Percentiles rank a stretch among this genome's conserved stretches.
phyloP scores from a whole-genome alignment of 345 rosid species.

The Boechera stricta region DNA sequence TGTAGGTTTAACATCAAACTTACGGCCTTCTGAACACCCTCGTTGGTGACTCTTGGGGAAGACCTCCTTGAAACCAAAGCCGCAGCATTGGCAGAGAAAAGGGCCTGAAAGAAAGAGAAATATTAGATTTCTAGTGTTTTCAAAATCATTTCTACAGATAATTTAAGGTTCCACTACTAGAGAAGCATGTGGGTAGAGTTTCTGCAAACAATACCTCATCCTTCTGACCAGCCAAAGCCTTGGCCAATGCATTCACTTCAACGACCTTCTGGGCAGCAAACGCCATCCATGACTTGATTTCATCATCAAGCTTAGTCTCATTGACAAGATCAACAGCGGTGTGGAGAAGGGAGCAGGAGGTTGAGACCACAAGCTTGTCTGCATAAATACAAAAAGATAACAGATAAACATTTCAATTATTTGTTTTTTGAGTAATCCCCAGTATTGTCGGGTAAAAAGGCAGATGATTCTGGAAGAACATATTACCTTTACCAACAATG shows the following conservation, averaged over 20 bases:
- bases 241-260: constrained; percentile 93
- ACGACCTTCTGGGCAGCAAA: constrained; percentile 98
- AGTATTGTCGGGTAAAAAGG: not conserved
- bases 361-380: constrained; percentile 96
- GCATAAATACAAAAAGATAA: constrained; percentile 35
- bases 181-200: not conserved
- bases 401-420: constrained; percentile 12
- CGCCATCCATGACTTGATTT: constrained; percentile 96
- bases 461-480: not conserved
- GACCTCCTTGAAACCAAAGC: constrained; percentile 90
- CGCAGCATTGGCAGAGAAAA: constrained; percentile 86
- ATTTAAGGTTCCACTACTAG: not conserved
- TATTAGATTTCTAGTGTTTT: constrained; percentile 9
- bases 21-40: constrained; percentile 96
- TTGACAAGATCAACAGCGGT: constrained; percentile 95
- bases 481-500: constrained; percentile 87
- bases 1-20: constrained; percentile 44
- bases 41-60: constrained; percentile 92
- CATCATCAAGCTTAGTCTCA: constrained; percentile 85
- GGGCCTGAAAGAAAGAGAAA: constrained; percentile 51
- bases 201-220: constrained; percentile 66
- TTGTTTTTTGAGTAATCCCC: constrained; percentile 1
- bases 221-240: constrained; percentile 88
- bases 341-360: constrained; percentile 97
- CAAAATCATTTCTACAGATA: constrained; percentile 5